Evolutionary conservation across 1,139 yeast genomes (phyloP).

Genomic region (Magnusiomyces paraingens): DNA sequence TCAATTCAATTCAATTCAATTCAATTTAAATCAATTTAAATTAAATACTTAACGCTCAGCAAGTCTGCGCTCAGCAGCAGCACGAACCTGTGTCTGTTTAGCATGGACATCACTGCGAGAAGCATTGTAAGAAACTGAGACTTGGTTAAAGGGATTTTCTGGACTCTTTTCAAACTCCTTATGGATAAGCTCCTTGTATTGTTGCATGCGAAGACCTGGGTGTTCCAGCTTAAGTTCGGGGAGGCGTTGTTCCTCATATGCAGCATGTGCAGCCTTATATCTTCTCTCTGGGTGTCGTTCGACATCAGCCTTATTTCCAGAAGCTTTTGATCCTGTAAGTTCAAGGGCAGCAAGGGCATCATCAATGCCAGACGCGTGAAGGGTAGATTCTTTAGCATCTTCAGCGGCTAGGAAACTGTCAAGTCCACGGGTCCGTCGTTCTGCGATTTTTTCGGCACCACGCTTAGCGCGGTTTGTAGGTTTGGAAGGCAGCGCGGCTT

Average conservation of each 20-base stretch:
- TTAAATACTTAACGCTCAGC: constrained; percentile 9
- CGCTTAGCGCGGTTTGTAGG: constrained; percentile 49
- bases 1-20: too few species aligned
- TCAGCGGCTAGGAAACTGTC: constrained; percentile 38
- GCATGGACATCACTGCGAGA: constrained; percentile 46
- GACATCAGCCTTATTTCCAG: constrained; percentile 44
- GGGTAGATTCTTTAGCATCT: constrained; percentile 35
- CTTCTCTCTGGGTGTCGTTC: constrained; percentile 89
- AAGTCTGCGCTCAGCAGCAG: constrained; percentile 31
- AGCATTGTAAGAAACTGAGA: constrained; percentile 60
- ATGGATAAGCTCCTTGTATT: constrained; percentile 62
- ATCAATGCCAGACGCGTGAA: constrained; percentile 71
- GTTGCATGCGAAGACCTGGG: constrained; percentile 77
- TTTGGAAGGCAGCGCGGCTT: constrained; percentile 54
- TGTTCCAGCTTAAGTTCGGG: constrained; percentile 71
- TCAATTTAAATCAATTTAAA: too few species aligned
- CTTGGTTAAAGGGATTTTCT: constrained; percentile 83
- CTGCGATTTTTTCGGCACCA: constrained; percentile 67
- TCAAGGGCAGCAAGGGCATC: constrained; percentile 73
- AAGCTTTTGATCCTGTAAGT: constrained; percentile 31
- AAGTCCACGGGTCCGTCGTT: constrained; percentile 55
- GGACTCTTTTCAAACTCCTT: constrained; percentile 79
- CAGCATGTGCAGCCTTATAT: constrained; percentile 72
- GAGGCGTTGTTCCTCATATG: constrained; percentile 63
- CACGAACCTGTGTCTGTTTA: constrained; percentile 47